These are phyloP conservation scores for Jamesozyma spencerorum DNA, from an alignment of 805 yeast species.

Conservation along the genomic window DNA sequence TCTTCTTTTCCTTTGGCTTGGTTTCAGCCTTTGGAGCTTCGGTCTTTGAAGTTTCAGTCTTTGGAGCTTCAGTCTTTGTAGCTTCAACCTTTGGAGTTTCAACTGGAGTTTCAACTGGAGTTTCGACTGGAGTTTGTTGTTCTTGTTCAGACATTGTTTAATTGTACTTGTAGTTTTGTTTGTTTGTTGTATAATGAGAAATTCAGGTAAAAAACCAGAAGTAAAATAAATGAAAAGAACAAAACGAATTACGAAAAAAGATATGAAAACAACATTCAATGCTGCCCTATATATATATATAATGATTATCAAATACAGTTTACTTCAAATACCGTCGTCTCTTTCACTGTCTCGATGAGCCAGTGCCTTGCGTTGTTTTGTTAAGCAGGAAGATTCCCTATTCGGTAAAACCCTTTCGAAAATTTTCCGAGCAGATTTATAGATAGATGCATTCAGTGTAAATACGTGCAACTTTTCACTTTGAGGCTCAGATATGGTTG, in stretches of 20 bases:
- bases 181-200: neutral
- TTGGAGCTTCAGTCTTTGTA: neutral
- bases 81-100: neutral
- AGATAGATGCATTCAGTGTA: no score
- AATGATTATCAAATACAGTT: neutral
- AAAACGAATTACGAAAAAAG: neutral
- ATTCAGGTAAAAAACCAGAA: neutral
- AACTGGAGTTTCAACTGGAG: neutral
- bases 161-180: neutral
- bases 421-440: no score
- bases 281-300: neutral
- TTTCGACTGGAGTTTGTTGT: conserved; percentile 2
- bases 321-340: neutral
- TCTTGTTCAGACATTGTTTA: conserved; percentile 1
- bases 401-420: no score
- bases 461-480: no score
- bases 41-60: neutral
- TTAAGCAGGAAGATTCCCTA: no score
- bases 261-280: neutral
- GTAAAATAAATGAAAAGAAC: neutral
- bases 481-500: no score
- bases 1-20: conserved; percentile 3
- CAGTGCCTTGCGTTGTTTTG: no score
- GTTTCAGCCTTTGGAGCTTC: neutral
- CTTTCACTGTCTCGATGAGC: neutral